Evolutionary conservation across 495 filamentous ascomycete species (phyloP).

Genomic region (Stereocaulon alpinum): DNA sequence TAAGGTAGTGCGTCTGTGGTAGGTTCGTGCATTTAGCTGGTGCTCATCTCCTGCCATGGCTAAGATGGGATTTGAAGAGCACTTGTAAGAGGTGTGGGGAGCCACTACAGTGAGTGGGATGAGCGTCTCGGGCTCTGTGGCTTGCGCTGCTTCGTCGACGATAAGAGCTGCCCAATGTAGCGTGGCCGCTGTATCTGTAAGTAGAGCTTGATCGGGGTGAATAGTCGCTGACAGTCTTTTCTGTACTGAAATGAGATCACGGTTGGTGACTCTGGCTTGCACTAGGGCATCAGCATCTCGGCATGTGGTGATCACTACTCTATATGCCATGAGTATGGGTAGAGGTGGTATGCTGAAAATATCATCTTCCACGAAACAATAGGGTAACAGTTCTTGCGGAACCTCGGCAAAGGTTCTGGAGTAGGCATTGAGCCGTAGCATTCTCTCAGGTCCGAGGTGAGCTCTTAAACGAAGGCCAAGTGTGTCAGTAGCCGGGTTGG

Average conservation of each 20-base stretch:
- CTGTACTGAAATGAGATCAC: conserved; percentile 27
- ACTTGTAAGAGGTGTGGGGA: conserved; percentile 31
- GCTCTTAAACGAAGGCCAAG: conserved; percentile 36
- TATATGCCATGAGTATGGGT: conserved; percentile 38
- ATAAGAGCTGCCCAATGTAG: conserved; percentile 46
- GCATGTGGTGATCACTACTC: conserved; percentile 41
- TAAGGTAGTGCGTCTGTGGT: conserved; percentile 30
- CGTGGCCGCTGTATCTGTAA: conserved; percentile 6
- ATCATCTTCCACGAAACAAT: conserved; percentile 37
- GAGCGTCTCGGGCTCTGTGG: conserved; percentile 42
- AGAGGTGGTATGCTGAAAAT: conserved; percentile 41
- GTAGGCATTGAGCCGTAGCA: conserved; percentile 41
- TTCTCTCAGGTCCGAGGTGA: conserved; percentile 30
- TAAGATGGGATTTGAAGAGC: conserved; percentile 27
- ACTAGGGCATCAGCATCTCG: conserved; percentile 41
- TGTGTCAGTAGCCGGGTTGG: conserved; percentile 45
- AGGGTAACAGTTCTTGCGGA: conserved; percentile 34
- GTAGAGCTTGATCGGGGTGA: background rate
- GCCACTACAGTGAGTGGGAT: conserved; percentile 37
- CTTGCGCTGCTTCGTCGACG: conserved; percentile 49
- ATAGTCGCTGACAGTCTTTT: conserved; percentile 2
- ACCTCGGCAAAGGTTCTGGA: conserved; percentile 41
- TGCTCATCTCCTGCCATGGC: conserved; percentile 49
- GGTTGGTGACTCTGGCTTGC: conserved; percentile 39
- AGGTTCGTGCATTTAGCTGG: conserved; percentile 43